Percentiles rank a stretch among this genome's conserved stretches.
Evolutionary conservation across 1,284 basidiomycete genomes (phyloP).

Genomic region (Cutaneotrichosporon sp.): DNA sequence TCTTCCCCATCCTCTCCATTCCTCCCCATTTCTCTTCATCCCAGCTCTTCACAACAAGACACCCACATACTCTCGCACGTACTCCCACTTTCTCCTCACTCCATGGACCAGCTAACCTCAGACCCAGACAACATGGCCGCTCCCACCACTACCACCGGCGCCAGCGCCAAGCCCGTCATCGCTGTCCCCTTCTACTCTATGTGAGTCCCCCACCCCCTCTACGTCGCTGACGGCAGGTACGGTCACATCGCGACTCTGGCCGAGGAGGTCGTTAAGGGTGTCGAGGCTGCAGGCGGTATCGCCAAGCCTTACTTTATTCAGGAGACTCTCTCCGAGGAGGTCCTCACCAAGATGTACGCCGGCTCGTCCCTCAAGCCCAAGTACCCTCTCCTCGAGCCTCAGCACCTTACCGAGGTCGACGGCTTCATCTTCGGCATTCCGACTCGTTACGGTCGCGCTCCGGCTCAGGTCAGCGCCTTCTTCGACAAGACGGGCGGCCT

Average conservation of each 20-base stretch:
- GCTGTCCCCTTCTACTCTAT: conserved; percentile 80
- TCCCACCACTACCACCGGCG: conserved; percentile 7
- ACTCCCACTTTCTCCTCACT: background rate
- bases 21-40: background rate
- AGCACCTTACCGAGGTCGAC: conserved; percentile 63
- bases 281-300: conserved; percentile 68
- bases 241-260: conserved; percentile 78
- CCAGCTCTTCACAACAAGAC: background rate
- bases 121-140: conserved; percentile 7
- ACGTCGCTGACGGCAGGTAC: conserved; percentile 51
- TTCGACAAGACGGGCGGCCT: conserved; percentile 70
- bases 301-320: conserved; percentile 70
- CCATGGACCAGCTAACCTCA: background rate
- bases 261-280: conserved; percentile 70
- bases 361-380: conserved; percentile 55
- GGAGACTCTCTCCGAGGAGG: conserved; percentile 78
- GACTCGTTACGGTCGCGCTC: conserved; percentile 64
- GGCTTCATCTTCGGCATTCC: conserved; percentile 67
- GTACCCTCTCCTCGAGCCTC: conserved; percentile 70
- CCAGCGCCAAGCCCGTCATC: conserved; percentile 58
- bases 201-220: conserved; percentile 12
- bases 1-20: no score
- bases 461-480: conserved; percentile 57
- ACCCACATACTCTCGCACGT: background rate
- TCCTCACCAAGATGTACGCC: conserved; percentile 75